Evolutionary conservation across 2,329 filamentous ascomycete species (phyloP).

Genomic region (Scolecobasidium constrictum): DNA sequence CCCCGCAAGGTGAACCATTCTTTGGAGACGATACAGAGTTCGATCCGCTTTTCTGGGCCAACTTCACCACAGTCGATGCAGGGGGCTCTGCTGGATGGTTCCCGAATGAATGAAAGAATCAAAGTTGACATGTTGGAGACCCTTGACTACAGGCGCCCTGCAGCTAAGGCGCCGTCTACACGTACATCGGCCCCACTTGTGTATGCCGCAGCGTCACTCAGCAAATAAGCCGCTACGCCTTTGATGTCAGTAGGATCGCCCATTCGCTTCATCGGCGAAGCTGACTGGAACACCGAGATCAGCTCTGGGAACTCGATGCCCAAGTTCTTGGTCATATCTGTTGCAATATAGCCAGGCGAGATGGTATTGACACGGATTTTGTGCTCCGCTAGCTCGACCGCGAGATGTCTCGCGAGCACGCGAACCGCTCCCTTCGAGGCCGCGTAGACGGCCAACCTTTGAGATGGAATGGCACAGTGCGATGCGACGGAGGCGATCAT

Average conservation of each 20-base stretch:
- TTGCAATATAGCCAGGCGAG: slow-evolving; percentile 51
- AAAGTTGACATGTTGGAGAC: too few species aligned
- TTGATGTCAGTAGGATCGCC: slow-evolving; percentile 29
- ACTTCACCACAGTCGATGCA: too few species aligned
- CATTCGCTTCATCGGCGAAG: slow-evolving; percentile 29
- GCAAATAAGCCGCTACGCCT: slow-evolving; percentile 29
- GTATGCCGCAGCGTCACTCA: slow-evolving; percentile 31
- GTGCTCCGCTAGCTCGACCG: slow-evolving; percentile 28
- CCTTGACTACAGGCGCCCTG: too few species aligned
- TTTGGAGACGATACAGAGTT: too few species aligned
- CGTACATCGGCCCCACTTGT: slow-evolving; percentile 26
- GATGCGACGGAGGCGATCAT: slow-evolving; percentile 44
- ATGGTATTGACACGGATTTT: slow-evolving; percentile 93
- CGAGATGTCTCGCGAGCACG: slow-evolving; percentile 35
- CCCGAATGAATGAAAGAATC: too few species aligned
- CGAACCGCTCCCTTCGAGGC: slow-evolving; percentile 37
- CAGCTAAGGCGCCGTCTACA: slow-evolving; percentile 2
- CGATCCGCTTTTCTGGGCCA: too few species aligned
- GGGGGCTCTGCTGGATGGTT: too few species aligned
- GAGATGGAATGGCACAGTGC: slow-evolving; percentile 39
- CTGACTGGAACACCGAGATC: slow-evolving; percentile 7
- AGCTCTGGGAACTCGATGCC: background rate
- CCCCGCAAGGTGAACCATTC: too few species aligned
- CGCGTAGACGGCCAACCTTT: slow-evolving; percentile 37
- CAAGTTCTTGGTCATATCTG: background rate